A percentile compares a stretch with the other conserved stretches of the same genome.
phyloP scores from a whole-genome alignment of 2,329 filamentous ascomycete species.

The Fusarium udum region DNA sequence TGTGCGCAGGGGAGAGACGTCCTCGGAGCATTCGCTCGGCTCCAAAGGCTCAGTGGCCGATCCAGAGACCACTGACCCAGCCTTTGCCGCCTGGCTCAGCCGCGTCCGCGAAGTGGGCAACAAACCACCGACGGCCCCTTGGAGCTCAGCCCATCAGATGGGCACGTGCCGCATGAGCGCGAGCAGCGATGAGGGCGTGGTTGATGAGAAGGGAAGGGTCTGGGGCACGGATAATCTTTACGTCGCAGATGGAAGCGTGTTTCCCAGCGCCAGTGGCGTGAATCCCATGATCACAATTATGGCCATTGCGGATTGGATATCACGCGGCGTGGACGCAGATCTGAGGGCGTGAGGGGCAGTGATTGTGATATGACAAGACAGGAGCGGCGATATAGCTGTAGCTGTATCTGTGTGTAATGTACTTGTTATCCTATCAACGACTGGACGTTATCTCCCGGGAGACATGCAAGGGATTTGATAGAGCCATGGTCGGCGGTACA shows the following conservation, averaged over 20 bases:
- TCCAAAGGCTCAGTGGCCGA: conserved; percentile 39
- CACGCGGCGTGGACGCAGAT: conserved; percentile 63
- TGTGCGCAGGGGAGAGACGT: conserved; percentile 45
- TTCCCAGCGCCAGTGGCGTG: conserved; percentile 79
- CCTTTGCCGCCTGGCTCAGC: conserved; percentile 70
- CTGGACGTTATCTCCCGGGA: conserved; percentile 7
- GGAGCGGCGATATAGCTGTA: conserved; percentile 4
- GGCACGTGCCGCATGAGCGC: conserved; percentile 78
- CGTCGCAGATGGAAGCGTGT: conserved; percentile 78
- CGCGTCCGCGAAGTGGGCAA: conserved; percentile 59
- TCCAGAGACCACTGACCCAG: conserved; percentile 64
- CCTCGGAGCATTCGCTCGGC: conserved; percentile 28
- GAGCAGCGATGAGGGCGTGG: conserved; percentile 61
- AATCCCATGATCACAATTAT: conserved; percentile 85
- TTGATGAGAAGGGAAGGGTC: conserved; percentile 66
- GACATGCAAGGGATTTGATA: conserved; percentile 14
- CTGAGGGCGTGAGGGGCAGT: conserved; percentile 35
- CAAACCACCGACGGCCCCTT: conserved; percentile 61
- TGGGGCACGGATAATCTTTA: conserved; percentile 74
- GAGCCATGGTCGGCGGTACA: conserved; percentile 5
- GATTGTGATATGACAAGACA: conserved; percentile 1
- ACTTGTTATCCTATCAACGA: conserved; percentile 26
- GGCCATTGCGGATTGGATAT: conserved; percentile 74
- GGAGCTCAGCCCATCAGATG: conserved; percentile 83
- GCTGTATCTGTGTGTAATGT: conserved; percentile 11